phyloP scores from a whole-genome alignment of 2,329 filamentous ascomycete genomes.

The Microsporum canis region DNA sequence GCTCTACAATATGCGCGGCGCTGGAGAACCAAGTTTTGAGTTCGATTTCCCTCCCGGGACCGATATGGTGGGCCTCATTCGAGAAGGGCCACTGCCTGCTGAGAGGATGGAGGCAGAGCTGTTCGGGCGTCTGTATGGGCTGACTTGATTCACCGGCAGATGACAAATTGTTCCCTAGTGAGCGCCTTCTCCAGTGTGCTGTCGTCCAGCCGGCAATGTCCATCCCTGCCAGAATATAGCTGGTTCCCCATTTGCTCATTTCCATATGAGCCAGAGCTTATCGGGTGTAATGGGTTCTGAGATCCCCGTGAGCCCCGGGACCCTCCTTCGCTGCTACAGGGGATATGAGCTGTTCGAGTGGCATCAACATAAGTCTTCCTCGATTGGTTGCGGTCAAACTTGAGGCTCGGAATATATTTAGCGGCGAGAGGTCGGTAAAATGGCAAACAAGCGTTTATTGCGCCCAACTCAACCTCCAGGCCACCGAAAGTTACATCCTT shows the following conservation, averaged over 20 bases:
- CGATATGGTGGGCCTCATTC: background rate
- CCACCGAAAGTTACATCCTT: background rate
- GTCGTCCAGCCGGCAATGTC: background rate
- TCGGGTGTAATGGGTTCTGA: background rate
- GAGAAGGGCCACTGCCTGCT: background rate
- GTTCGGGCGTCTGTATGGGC: background rate
- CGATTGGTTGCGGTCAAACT: background rate
- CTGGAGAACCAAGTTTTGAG: background rate
- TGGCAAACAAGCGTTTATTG: constrained; percentile 4
- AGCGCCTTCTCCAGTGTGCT: background rate
- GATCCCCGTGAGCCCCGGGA: background rate
- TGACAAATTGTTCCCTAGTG: background rate
- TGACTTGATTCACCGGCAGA: background rate
- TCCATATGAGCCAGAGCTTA: background rate
- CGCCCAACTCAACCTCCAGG: background rate
- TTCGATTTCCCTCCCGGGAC: constrained; percentile 2
- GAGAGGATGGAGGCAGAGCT: background rate
- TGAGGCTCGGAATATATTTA: background rate
- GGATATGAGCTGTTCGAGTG: background rate
- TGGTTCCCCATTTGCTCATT: background rate
- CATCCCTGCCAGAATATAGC: background rate
- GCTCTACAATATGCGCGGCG: constrained; percentile 14
- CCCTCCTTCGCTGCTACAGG: background rate
- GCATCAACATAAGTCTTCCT: background rate
- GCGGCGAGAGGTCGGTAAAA: background rate